Percentiles rank a stretch among this genome's conserved stretches.
Evolutionary conservation across 2,329 filamentous ascomycete species (phyloP).

Genomic region (Dichotomopilus funicola): DNA sequence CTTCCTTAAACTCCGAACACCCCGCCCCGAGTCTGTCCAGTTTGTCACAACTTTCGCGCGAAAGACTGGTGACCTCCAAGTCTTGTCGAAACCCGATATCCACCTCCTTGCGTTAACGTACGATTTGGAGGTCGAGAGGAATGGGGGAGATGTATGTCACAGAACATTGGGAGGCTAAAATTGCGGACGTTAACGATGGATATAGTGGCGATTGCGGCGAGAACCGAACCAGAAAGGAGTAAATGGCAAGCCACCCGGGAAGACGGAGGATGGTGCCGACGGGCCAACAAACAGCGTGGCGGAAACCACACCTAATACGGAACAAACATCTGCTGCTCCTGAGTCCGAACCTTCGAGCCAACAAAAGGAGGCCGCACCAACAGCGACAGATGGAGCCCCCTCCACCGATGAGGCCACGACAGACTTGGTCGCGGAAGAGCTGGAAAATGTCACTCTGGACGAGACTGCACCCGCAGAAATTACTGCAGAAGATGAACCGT

Average conservation of each 20-base stretch:
- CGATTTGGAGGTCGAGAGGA: conserved; percentile 87
- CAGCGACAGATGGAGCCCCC: background rate
- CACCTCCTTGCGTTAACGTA: conserved; percentile 86
- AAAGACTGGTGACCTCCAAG: conserved; percentile 80
- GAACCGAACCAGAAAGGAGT: conserved; percentile 71
- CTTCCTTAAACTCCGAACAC: conserved; percentile 72
- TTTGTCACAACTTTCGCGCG: conserved; percentile 79
- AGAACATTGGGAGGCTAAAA: too few relatives aligned
- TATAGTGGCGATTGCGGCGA: conserved; percentile 66
- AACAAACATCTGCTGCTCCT: conserved; percentile 28
- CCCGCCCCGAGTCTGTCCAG: conserved; percentile 68
- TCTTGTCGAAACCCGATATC: conserved; percentile 83
- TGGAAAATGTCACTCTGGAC: conserved; percentile 25
- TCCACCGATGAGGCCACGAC: conserved; percentile 5
- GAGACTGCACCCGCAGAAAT: conserved; percentile 10
- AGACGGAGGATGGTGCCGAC: conserved; percentile 28
- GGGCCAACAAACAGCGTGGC: background rate
- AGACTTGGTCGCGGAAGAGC: conserved; percentile 15
- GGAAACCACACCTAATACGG: background rate
- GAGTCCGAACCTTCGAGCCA: conserved; percentile 31
- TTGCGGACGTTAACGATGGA: background rate
- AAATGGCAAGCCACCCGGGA: conserved; percentile 59
- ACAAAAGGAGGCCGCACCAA: conserved; percentile 10
- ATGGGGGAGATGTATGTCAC: conserved; percentile 59
- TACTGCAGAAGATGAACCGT: conserved; percentile 24